phyloP scores from a whole-genome alignment of 352 stramenopile genomes.

The Phytophthora agathidicida region DNA sequence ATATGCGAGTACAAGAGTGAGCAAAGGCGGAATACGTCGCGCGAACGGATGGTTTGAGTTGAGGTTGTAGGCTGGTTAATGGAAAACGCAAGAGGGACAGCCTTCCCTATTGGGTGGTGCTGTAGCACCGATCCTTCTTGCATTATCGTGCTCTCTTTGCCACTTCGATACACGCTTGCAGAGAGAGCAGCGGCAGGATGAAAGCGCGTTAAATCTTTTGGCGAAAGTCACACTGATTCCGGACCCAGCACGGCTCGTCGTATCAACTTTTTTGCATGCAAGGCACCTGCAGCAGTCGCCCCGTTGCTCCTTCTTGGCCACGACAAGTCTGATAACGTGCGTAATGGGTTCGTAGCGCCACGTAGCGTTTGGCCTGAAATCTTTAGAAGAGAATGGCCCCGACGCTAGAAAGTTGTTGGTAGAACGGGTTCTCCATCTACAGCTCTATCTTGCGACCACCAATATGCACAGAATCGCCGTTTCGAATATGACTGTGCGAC shows the following conservation, averaged over 20 bases:
- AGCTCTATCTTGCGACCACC: constrained; percentile 19
- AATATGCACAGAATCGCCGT: constrained; percentile 20
- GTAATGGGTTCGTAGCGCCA: constrained; percentile 34
- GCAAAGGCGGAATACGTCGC: constrained; percentile 10
- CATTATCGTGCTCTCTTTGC: constrained; percentile 8
- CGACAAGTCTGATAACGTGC: constrained; percentile 18
- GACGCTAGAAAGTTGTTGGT: neutral
- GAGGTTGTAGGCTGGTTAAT: constrained; percentile 7
- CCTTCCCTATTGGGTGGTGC: constrained; percentile 18
- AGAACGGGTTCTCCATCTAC: no score
- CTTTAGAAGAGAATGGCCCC: neutral
- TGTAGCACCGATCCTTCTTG: neutral
- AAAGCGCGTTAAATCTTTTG: constrained; percentile 3
- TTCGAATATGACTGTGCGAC: constrained; percentile 11
- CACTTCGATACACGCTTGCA: constrained; percentile 1
- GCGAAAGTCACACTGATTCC: constrained; percentile 17
- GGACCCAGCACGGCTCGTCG: constrained; percentile 6
- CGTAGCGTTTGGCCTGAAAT: constrained; percentile 26
- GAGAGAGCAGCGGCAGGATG: neutral
- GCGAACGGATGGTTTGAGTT: constrained; percentile 21
- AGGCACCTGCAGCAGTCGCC: no score
- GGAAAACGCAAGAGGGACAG: constrained; percentile 18
- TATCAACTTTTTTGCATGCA: neutral
- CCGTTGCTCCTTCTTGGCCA: constrained; percentile 1
- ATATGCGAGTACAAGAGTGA: constrained; percentile 3